Percentiles rank a stretch among this genome's conserved stretches.
Conservation (phyloP, 148 eudicot species). For the Polygonum maritimum region DNA sequence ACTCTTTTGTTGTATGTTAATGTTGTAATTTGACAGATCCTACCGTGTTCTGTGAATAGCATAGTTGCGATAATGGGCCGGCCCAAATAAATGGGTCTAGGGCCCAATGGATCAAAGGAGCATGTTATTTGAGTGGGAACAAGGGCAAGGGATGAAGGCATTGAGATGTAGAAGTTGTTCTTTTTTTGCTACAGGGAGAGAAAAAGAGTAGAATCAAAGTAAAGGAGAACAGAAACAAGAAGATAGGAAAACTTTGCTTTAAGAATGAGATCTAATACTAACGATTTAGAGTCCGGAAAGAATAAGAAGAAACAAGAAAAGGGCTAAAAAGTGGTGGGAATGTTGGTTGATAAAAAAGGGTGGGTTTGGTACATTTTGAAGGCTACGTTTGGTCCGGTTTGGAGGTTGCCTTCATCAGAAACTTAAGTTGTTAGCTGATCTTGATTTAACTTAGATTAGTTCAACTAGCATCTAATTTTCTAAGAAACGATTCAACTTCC, state of each 20-base stretch:
- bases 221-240: constrained; percentile 7
- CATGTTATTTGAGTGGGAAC: not conserved
- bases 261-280: not conserved
- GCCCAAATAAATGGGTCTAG: not conserved
- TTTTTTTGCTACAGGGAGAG: not conserved
- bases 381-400: not conserved
- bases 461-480: not conserved
- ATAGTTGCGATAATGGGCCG: not conserved
- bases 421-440: not conserved
- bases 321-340: not conserved
- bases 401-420: not conserved
- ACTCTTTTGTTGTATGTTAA: too few relatives aligned
- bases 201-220: constrained; percentile 8
- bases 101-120: not conserved
- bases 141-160: not conserved
- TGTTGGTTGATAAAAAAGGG: not conserved
- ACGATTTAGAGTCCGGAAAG: not conserved
- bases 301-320: not conserved
- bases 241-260: constrained; percentile 8
- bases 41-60: too few relatives aligned
- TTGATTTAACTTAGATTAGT: not conserved
- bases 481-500: not conserved
- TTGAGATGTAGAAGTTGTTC: not conserved
- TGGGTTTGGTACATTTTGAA: not conserved
- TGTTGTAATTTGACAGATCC: too few relatives aligned